A percentile compares a stretch with the other conserved stretches of the same genome.
These are phyloP conservation scores for Tuber aestivum DNA, from an alignment of 495 filamentous ascomycete genomes.

Conservation along the genomic window DNA sequence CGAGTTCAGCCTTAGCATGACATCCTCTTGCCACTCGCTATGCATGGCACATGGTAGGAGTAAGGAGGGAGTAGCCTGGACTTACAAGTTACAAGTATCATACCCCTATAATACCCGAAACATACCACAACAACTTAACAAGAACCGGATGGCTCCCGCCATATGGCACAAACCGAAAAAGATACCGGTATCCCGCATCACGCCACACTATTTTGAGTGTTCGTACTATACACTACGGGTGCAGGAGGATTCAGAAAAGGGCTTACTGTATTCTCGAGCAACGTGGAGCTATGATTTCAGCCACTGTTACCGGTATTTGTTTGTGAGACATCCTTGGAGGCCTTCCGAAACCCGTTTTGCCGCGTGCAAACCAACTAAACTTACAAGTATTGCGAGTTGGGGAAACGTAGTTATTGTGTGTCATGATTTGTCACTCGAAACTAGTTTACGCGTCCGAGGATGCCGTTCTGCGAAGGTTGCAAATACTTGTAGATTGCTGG, in stretches of 20 bases:
- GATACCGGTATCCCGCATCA: too few species aligned
- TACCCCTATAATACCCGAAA: background rate
- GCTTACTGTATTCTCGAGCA: background rate
- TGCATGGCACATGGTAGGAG: too few species aligned
- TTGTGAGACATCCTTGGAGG: background rate
- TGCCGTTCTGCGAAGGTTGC: background rate
- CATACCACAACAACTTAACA: background rate
- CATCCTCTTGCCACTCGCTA: background rate
- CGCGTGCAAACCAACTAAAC: background rate
- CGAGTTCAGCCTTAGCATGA: background rate
- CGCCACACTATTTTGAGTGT: too few species aligned
- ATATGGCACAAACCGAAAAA: background rate
- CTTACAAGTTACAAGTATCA: too few species aligned
- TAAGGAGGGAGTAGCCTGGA: too few species aligned
- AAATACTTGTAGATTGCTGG: background rate
- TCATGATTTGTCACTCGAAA: background rate
- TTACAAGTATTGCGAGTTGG: background rate
- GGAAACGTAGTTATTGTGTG: background rate
- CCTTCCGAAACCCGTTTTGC: background rate
- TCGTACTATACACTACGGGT: too few species aligned
- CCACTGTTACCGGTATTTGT: background rate
- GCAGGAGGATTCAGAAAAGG: background rate
- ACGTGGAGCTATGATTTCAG: background rate
- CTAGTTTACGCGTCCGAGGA: background rate
- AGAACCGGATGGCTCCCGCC: background rate